Percentiles rank a stretch among this genome's conserved stretches.
phyloP scores from a whole-genome alignment of 495 filamentous ascomycete species.

The Chaetomidium leptoderma region DNA sequence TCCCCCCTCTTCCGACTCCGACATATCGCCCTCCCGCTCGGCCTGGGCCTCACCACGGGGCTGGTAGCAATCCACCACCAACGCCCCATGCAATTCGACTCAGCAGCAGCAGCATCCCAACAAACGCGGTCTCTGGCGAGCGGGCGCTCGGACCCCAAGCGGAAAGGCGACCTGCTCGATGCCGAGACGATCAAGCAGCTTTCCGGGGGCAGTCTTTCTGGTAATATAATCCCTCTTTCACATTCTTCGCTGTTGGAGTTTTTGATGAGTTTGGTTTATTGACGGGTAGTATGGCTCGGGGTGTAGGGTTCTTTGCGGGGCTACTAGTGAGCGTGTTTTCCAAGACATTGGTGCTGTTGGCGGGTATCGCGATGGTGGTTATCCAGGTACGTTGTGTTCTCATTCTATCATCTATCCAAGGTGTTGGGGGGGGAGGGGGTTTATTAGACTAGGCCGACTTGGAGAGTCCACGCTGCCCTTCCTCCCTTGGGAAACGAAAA shows the following conservation, averaged over 20 bases:
- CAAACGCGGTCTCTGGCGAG: neutral
- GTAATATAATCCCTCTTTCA: conserved; percentile 27
- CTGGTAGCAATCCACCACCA: conserved; percentile 23
- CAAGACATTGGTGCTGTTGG: conserved; percentile 63
- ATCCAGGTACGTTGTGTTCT: conserved; percentile 56
- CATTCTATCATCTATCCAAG: neutral
- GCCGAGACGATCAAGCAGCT: conserved; percentile 60
- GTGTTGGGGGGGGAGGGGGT: too few relatives aligned
- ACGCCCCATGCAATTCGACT: conserved; percentile 33
- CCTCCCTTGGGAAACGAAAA: neutral
- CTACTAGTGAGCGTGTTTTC: conserved; percentile 72
- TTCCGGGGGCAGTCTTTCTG: conserved; percentile 64
- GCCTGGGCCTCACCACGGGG: conserved; percentile 27
- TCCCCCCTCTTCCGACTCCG: conserved; percentile 7
- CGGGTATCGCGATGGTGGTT: conserved; percentile 65
- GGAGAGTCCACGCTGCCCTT: too few relatives aligned
- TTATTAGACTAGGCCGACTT: too few relatives aligned
- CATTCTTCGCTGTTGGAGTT: neutral
- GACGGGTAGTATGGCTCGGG: neutral
- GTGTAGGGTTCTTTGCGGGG: conserved; percentile 60
- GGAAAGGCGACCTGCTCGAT: conserved; percentile 41
- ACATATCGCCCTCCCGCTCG: conserved; percentile 21
- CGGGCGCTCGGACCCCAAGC: neutral
- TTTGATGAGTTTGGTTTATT: neutral
- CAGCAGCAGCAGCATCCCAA: neutral